A percentile compares a stretch with the other conserved stretches of the same genome.
Evolutionary conservation across 2,329 filamentous ascomycete genomes (phyloP).

Genomic region (Xylaria sp.): DNA sequence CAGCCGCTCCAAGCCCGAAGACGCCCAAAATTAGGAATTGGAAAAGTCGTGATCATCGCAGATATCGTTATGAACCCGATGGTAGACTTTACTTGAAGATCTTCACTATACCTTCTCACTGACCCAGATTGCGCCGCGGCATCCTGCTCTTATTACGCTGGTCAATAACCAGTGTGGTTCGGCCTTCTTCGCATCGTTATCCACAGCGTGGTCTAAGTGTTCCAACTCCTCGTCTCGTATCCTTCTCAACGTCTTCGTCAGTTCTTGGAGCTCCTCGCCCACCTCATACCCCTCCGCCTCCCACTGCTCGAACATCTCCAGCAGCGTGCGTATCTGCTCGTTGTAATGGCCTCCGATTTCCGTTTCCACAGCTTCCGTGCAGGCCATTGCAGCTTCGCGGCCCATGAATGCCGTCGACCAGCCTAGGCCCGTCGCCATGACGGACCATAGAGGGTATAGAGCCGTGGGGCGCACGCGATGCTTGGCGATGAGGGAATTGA

Average conservation of each 20-base stretch:
- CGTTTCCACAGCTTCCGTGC: slow-evolving; percentile 96
- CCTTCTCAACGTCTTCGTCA: slow-evolving; percentile 74
- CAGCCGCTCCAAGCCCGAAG: background rate
- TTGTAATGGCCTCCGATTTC: slow-evolving; percentile 98
- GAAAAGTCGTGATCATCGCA: background rate
- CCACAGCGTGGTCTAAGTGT: slow-evolving; percentile 92
- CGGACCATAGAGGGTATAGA: slow-evolving; percentile 88
- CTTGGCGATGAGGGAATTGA: slow-evolving; percentile 79
- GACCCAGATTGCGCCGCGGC: slow-evolving; percentile 89
- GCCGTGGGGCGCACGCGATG: slow-evolving; percentile 91
- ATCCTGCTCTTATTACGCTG: slow-evolving; percentile 85
- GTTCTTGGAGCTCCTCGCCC: slow-evolving; percentile 72
- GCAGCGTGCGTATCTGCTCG: slow-evolving; percentile 77
- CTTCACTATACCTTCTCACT: slow-evolving; percentile 67
- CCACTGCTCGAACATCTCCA: slow-evolving; percentile 80
- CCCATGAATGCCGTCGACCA: slow-evolving; percentile 91
- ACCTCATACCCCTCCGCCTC: slow-evolving; percentile 77
- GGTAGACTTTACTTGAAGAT: background rate
- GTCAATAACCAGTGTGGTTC: slow-evolving; percentile 88
- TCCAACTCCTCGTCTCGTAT: slow-evolving; percentile 97
- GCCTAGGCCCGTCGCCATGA: slow-evolving; percentile 77
- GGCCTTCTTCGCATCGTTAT: slow-evolving; percentile 89
- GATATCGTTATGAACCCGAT: background rate
- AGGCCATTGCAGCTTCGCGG: slow-evolving; percentile 95
- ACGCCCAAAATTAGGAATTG: background rate